These are phyloP conservation scores for Colletotrichum tofieldiae DNA, from an alignment of 2,329 filamentous ascomycete genomes.

Conservation along the genomic window DNA sequence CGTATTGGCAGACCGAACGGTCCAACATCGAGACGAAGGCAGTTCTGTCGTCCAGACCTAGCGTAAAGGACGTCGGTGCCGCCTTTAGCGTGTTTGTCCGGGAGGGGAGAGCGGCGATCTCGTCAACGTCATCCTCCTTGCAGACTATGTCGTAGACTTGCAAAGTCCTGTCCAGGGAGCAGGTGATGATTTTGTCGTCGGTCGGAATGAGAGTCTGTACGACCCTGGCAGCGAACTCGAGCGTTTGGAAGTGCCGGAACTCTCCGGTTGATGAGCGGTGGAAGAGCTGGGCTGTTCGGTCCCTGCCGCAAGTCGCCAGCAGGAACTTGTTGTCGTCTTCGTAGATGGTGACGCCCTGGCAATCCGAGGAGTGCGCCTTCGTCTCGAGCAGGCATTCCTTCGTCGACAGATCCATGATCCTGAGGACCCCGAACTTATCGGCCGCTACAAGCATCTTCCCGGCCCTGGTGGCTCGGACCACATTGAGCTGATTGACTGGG, in stretches of 20 bases:
- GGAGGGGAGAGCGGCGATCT: constrained; percentile 82
- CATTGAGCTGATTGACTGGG: constrained; percentile 71
- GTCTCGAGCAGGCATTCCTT: constrained; percentile 77
- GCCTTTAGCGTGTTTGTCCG: constrained; percentile 87
- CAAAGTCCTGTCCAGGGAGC: constrained; percentile 89
- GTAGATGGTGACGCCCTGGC: constrained; percentile 84
- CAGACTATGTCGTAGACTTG: constrained; percentile 85
- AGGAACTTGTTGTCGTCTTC: constrained; percentile 74
- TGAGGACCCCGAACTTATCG: constrained; percentile 88
- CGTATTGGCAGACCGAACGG: constrained; percentile 73
- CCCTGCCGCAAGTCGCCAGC: constrained; percentile 87
- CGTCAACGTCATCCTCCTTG: constrained; percentile 75
- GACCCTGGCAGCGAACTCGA: constrained; percentile 93
- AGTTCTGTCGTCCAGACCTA: constrained; percentile 73
- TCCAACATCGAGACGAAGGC: constrained; percentile 74
- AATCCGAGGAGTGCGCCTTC: constrained; percentile 89
- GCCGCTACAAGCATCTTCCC: constrained; percentile 83
- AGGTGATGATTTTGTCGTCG: constrained; percentile 84
- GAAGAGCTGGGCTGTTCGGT: constrained; percentile 96
- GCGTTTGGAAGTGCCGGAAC: constrained; percentile 89
- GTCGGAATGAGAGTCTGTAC: constrained; percentile 81
- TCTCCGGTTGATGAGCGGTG: constrained; percentile 67
- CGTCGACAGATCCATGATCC: constrained; percentile 75
- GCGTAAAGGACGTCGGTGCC: constrained; percentile 87
- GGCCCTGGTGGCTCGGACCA: constrained; percentile 72